Conservation (phyloP, 2,329 filamentous ascomycete genomes). For the Plenodomus tracheiphilus region DNA sequence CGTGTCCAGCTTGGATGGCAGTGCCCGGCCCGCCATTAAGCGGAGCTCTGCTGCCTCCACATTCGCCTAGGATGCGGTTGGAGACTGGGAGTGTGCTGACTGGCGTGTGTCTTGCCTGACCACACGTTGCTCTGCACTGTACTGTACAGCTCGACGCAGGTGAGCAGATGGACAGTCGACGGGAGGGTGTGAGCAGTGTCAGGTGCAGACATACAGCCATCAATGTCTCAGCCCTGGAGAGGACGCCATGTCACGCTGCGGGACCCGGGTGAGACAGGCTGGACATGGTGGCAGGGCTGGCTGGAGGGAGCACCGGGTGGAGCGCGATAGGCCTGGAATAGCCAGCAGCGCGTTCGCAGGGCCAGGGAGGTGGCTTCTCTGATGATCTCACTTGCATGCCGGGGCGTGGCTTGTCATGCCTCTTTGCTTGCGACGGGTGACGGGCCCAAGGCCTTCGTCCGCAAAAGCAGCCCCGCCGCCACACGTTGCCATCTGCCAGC, state of each 20-base stretch:
- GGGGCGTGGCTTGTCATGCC: conserved; percentile 9
- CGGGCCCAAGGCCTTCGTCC: conserved; percentile 17
- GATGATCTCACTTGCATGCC: conserved; percentile 23
- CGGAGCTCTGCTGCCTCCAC: conserved; percentile 13
- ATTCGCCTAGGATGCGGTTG: no score
- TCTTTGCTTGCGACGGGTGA: neutral
- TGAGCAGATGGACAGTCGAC: neutral
- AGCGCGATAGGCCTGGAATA: conserved; percentile 16
- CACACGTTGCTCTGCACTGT: neutral
- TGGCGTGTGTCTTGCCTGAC: conserved; percentile 3
- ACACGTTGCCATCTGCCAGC: conserved; percentile 12
- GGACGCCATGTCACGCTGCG: conserved; percentile 13
- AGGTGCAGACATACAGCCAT: no score
- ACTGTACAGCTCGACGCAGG: conserved; percentile 12
- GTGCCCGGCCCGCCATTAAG: conserved; percentile 24
- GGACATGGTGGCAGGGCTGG: conserved; percentile 11
- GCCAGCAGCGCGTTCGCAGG: neutral
- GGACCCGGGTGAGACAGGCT: no score
- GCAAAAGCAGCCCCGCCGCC: conserved; percentile 16
- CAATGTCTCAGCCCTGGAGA: conserved; percentile 8
- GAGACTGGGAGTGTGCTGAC: conserved; percentile 11
- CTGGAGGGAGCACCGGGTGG: conserved; percentile 9
- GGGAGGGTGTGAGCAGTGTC: neutral
- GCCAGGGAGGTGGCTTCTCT: conserved; percentile 8
- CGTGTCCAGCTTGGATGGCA: neutral